Evolutionary conservation across 2,329 filamentous ascomycete genomes (phyloP).

Genomic region (Fusarium sp.): DNA sequence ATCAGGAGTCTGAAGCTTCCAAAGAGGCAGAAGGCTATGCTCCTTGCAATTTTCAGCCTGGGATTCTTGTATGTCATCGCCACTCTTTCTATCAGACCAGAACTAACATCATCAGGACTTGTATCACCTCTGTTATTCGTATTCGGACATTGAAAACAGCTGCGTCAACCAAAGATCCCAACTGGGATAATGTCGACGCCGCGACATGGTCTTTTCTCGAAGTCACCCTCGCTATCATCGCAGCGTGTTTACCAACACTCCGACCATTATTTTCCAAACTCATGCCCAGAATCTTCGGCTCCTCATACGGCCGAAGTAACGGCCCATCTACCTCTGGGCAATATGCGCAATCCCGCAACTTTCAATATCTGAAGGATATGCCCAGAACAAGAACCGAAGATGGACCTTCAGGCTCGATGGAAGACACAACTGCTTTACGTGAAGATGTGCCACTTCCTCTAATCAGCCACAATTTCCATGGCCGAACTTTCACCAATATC

Average conservation of each 20-base stretch:
- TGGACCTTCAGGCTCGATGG: too few species aligned
- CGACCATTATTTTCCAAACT: slow-evolving; percentile 23
- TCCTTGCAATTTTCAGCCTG: slow-evolving; percentile 15
- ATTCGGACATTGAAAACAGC: slow-evolving; percentile 24
- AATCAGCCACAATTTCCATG: too few species aligned
- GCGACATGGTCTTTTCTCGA: slow-evolving; percentile 34
- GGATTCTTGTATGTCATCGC: slow-evolving; percentile 7
- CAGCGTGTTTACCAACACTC: slow-evolving; percentile 26
- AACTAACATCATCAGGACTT: slow-evolving; percentile 10
- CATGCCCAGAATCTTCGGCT: slow-evolving; percentile 12
- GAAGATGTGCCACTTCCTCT: too few species aligned
- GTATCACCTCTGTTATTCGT: slow-evolving; percentile 24
- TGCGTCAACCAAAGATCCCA: slow-evolving; percentile 20
- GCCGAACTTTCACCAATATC: too few species aligned
- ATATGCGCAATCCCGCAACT: too few species aligned
- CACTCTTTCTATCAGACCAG: rapidly evolving
- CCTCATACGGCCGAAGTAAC: background rate
- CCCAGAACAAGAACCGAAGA: too few species aligned
- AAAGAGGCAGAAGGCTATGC: slow-evolving; percentile 23
- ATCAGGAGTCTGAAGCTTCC: slow-evolving; percentile 26
- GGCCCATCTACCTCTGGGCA: background rate
- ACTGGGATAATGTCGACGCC: slow-evolving; percentile 31
- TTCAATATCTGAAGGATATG: too few species aligned
- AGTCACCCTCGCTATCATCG: slow-evolving; percentile 16
- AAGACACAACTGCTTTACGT: too few species aligned